Base-by-base conservation (phyloP, 1,139 yeast genomes). In the Blastobotrys malaysiensis region DNA sequence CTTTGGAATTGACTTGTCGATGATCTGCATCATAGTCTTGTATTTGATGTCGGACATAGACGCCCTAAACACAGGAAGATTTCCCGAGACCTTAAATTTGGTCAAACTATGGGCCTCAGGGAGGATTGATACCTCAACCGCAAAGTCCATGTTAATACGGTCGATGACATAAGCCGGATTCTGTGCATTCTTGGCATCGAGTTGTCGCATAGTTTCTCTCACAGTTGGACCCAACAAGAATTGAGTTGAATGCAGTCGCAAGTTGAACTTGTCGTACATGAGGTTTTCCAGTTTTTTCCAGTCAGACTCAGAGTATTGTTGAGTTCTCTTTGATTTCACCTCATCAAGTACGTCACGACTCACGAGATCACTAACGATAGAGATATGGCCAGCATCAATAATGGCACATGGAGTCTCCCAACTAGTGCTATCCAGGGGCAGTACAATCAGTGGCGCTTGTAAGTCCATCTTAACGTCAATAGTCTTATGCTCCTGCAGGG, bases 381-480 rank as follows among this genome's bases (percentile, higher is more conserved):
- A 84, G 36, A 95, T 85, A 68, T 93, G 97, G 65, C 99, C 99
- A 13, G 98, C 97, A 77, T 95, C 99, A 55, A 95, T 76, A 13
- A 93, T 82, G 3, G 93, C 91, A 57, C 96, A 96, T 0, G 97
- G 95, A 0, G 97, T 83, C 46, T 86, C 78, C 83, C 88, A 83
- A 60, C 81, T 82, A 13, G 82, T 79, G 0, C 96, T 88, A 65
- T 89, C 88, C 19, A 89, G 75, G 0, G 99, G 99, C 44, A 93
- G 64, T n/a, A 93, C 87, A 26, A 95, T 82, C 59, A 95, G 76
- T 0, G 99, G 99, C 0, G 99, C 96, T 65, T 91, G 97, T 51
- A 95, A 75, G 69, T 95, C 98, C 57, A 93, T 78, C 62, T 87
- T 83, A 22, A 91, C 80, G 65, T 89, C 86, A 52, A 91, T 74